Base-by-base conservation (phyloP, 495 filamentous ascomycete species). In the Penicillium cinerascens region DNA sequence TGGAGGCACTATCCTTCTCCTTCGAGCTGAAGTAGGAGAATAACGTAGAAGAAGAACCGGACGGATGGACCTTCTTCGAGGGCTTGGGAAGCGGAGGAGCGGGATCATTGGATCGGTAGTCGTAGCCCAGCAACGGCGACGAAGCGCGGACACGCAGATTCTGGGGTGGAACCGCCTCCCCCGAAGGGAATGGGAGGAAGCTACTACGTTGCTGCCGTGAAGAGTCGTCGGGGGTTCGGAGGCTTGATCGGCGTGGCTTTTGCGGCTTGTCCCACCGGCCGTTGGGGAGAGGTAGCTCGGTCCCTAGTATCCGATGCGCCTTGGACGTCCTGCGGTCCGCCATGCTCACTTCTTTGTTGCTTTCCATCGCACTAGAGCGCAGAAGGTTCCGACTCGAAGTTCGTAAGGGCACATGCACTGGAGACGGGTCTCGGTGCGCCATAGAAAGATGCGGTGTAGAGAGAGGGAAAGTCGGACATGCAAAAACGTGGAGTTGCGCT, bases 101-200 rank as follows among this genome's bases (percentile, higher is more conserved):
- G 0, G 52, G 21, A 40, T 67, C 60, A 40, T 65, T 51, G 6
- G 65, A 61, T 21, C 51, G 63, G 48, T 73, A 75, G 18, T 68
- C 63, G 8, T 71, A 65, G 21, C 72, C 70, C 16, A 77, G 54
- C 37, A 76, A 45, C 26, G 74, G 74, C 7, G 74, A 77, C 10
- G 74, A 77, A 36, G 74, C 73, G 44, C 71, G 67, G 9, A 74
- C 68, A 20, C 73, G 71, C 15, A 77, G 62, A 27, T 68, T 64
- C 7, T 62, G 66, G 9, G 65, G 50, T 9, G 66, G 63, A 10
- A 60, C 29, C 7, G 41, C 47, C 13, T 72, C 56, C 11, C 55
- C 40, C n/a, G 60, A 48, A 13, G 70, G 68, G 27, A 70, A 71
- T 0, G 62, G 48, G 7, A 56, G 56, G 18, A 73, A 67, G 20